Evolutionary conservation across 2,329 filamentous ascomycete species (phyloP).

Genomic region (Pseudogymnoascus sp.): DNA sequence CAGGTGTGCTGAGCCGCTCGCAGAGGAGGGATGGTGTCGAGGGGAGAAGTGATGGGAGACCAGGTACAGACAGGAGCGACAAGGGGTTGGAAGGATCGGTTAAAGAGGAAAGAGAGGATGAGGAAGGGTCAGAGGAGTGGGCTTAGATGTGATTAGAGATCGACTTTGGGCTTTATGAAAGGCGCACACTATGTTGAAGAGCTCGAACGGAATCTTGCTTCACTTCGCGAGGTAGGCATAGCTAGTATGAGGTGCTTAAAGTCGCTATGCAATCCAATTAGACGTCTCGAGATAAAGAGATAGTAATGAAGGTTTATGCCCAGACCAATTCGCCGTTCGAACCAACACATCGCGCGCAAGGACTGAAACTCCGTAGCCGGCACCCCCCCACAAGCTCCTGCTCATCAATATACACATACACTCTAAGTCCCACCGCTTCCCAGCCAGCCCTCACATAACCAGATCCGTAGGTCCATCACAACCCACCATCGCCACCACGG

Average conservation of each 20-base stretch:
- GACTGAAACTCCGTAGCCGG: background rate
- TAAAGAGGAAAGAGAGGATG: background rate
- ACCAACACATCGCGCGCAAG: background rate
- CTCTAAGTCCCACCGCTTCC: too few relatives aligned
- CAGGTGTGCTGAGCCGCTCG: slow-evolving; percentile 51
- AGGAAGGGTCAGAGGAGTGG: background rate
- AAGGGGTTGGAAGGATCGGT: background rate
- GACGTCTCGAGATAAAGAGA: background rate
- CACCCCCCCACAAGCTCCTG: background rate
- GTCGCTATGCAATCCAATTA: background rate
- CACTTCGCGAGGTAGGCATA: background rate
- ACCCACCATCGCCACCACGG: background rate
- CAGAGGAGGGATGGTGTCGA: slow-evolving; percentile 18
- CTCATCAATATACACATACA: background rate
- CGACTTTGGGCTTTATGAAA: background rate
- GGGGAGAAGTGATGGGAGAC: background rate
- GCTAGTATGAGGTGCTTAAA: background rate
- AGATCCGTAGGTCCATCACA: background rate
- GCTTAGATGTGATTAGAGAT: background rate
- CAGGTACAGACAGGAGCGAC: background rate
- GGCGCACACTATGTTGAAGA: background rate
- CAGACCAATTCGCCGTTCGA: background rate
- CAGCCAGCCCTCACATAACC: background rate
- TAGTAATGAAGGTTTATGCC: background rate
- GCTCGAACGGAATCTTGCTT: background rate